phyloP scores from a whole-genome alignment of 768 basidiomycete genomes.

The Podaxis sp. region DNA sequence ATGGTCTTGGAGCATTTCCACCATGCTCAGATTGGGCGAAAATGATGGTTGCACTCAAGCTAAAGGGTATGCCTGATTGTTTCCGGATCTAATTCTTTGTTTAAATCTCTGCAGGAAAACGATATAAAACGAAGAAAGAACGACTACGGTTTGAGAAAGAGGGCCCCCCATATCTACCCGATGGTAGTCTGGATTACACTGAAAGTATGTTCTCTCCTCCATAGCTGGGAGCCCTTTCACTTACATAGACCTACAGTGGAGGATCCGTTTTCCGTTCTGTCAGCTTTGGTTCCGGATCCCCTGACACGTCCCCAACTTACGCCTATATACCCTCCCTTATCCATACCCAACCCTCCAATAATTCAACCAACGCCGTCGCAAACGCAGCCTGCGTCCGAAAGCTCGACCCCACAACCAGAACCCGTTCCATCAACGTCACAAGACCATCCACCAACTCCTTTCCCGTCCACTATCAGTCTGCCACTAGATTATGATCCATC shows the following conservation, averaged over 20 bases:
- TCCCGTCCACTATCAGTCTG: constrained; percentile 25
- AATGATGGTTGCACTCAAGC: constrained; percentile 68
- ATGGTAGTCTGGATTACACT: constrained; percentile 77
- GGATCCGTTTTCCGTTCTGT: constrained; percentile 72
- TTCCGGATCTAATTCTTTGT: neutral
- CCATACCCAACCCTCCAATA: constrained; percentile 21
- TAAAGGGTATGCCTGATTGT: constrained; percentile 52
- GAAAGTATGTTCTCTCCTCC: constrained; percentile 49
- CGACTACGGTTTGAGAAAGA: constrained; percentile 73
- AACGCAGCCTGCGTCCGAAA: constrained; percentile 12
- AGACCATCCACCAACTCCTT: constrained; percentile 19
- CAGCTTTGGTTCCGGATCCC: constrained; percentile 58
- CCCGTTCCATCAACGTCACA: constrained; percentile 25
- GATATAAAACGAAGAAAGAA: constrained; percentile 81
- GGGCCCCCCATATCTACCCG: constrained; percentile 66
- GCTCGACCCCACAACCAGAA: constrained; percentile 20
- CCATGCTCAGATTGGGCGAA: constrained; percentile 70
- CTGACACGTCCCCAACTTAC: constrained; percentile 52
- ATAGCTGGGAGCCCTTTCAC: constrained; percentile 6
- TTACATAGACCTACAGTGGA: constrained; percentile 50
- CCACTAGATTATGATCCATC: constrained; percentile 23
- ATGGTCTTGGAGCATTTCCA: constrained; percentile 73
- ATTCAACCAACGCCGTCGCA: constrained; percentile 17
- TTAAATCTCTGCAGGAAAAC: constrained; percentile 49
- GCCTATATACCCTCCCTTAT: constrained; percentile 51